Base-by-base conservation (phyloP, 1,284 basidiomycete species). In the Microbotryomycetes sp. region DNA sequence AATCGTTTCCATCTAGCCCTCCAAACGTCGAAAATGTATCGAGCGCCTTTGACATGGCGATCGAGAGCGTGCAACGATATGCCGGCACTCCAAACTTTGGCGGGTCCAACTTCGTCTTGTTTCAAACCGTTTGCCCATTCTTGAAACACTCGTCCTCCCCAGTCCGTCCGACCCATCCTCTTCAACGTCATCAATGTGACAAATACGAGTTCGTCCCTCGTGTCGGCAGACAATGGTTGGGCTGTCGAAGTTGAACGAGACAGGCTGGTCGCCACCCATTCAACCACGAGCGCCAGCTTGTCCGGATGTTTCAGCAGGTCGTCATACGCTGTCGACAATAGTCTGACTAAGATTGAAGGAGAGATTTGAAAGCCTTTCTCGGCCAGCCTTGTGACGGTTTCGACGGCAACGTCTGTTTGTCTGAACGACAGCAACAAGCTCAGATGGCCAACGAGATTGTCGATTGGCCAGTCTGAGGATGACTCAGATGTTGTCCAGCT, bases 361-460 rank as follows among this genome's bases (percentile, higher is more conserved):
- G 66, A 52, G 15, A 66, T 31, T 14, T 16, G 26, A 32, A 49
- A 63, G 23, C 66, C 66, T 1, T 42, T 29, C 25, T 32, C 29
- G 15, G 57, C 49, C 28, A 64, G 14, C 3, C 22, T 22, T 0
- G n/a, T 29, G 49, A 65, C n/a, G 6, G 64, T 62, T 7, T 56
- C 30, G 22, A 61, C 32, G 3, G 59, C 64, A 57, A 66, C 23
- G 0, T 6, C n/a, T 3, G 64, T 59, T 30, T 63, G 59, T 9
- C 58, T 59, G 53, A 59, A 63, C n/a, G 36, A 19, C 48, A 65
- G 48, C 52, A 68, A 63, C 32, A 64, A 58, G 51, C 58, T 73
- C 75, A 42, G 19, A 42, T 42, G 36, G 19, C 36, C 36, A 19
- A 42, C 36, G 12, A 42, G 36, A 12, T 42, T 42, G 12, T 42